Conservation (phyloP, 192 early-diverging fungal genomes). For the Coemansia biformis region DNA sequence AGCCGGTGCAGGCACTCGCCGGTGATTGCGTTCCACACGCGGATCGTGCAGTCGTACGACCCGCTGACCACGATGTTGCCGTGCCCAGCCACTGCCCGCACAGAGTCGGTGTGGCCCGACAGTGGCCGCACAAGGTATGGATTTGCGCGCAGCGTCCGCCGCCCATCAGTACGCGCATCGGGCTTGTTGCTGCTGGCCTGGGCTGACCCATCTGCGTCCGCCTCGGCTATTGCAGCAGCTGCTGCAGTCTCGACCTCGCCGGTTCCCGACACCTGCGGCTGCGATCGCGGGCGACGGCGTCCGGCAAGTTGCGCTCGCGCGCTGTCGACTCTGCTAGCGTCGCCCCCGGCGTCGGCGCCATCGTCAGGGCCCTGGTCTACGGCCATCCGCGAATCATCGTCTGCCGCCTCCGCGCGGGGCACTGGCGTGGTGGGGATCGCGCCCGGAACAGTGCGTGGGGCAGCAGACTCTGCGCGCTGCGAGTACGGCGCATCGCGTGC, state of each 20-base stretch:
- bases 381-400: slow-evolving; percentile 10
- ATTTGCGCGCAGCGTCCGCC: slow-evolving; percentile 35
- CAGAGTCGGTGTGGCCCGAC: slow-evolving; percentile 82
- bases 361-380: slow-evolving; percentile 3
- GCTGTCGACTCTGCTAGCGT: neutral
- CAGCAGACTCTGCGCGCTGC: slow-evolving; percentile 10
- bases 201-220: no score
- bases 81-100: slow-evolving; percentile 86
- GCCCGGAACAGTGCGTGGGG: no score
- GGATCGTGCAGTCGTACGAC: slow-evolving; percentile 84
- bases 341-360: neutral
- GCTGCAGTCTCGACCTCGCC: neutral
- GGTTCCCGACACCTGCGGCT: neutral
- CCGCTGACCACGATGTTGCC: slow-evolving; percentile 86
- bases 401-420: slow-evolving; percentile 4
- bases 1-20: slow-evolving; percentile 67
- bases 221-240: no score
- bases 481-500: slow-evolving; percentile 52
- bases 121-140: slow-evolving; percentile 81
- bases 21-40: slow-evolving; percentile 82
- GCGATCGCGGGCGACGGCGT: neutral
- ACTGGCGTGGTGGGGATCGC: slow-evolving; percentile 3
- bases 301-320: neutral
- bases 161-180: neutral
- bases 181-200: neutral